Evolutionary conservation across 176 grass and related monocot species (phyloP).

Genomic region (Hordeum vulgare): DNA sequence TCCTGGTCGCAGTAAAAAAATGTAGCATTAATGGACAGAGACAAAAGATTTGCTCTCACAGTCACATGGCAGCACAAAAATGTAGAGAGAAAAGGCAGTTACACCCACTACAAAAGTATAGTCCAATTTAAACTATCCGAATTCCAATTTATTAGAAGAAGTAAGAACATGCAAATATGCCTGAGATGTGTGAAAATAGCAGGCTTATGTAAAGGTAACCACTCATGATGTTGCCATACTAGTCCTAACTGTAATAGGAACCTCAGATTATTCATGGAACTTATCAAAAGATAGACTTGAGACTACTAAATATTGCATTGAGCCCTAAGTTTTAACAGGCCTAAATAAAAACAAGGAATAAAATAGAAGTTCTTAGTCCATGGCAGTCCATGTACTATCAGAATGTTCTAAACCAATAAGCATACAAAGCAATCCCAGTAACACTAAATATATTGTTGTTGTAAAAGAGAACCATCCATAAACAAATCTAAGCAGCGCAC

Average conservation of each 20-base stretch:
- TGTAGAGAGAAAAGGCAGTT: not conserved
- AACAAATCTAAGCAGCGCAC: not conserved
- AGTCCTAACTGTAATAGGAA: not conserved
- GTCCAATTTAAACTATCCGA: not conserved
- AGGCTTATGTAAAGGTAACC: not conserved
- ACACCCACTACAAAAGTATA: not conserved
- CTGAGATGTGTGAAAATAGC: not conserved
- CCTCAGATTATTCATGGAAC: not conserved
- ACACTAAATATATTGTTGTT: not conserved
- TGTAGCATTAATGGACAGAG: constrained; percentile 1
- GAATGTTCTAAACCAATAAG: not conserved
- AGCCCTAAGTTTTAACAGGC: not conserved
- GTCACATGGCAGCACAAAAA: not conserved
- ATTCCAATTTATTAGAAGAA: not conserved
- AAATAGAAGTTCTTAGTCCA: not conserved
- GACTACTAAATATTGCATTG: not conserved
- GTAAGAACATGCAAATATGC: not conserved
- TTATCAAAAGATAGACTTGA: not conserved
- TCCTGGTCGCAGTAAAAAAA: constrained; percentile 36
- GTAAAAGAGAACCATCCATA: not conserved
- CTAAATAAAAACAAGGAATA: not conserved
- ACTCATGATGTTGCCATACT: not conserved
- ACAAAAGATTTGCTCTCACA: not conserved
- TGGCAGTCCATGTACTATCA: not conserved
- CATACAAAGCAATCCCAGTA: not conserved